phyloP scores from a whole-genome alignment of 495 filamentous ascomycete species.

The Glonium stellatum region DNA sequence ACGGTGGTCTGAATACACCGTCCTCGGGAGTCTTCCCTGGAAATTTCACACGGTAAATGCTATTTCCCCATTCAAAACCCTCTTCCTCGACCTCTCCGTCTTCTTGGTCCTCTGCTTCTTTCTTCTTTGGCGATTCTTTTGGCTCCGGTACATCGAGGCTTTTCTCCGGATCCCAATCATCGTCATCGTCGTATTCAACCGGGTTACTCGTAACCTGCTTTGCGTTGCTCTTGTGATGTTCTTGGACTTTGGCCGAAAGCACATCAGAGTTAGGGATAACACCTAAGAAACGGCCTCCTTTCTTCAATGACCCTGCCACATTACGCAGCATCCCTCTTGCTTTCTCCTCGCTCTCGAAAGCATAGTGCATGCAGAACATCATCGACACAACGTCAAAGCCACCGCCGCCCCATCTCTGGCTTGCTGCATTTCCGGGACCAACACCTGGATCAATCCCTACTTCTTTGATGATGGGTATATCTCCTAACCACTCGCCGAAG shows the following conservation, averaged over 20 bases:
- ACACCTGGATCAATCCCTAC: constrained; percentile 73
- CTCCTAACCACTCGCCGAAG: constrained; percentile 71
- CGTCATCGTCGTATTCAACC: constrained; percentile 19
- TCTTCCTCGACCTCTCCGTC: constrained; percentile 49
- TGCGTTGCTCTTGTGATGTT: constrained; percentile 29
- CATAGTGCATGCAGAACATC: constrained; percentile 99
- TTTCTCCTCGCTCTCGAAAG: constrained; percentile 83
- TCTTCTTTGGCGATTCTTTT: constrained; percentile 11
- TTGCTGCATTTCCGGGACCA: constrained; percentile 50
- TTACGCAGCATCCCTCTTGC: constrained; percentile 88
- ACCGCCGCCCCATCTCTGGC: constrained; percentile 57
- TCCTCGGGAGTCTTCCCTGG: constrained; percentile 71
- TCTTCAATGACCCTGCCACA: constrained; percentile 80
- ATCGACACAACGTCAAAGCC: constrained; percentile 95
- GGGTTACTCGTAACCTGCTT: constrained; percentile 4
- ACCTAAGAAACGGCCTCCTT: constrained; percentile 88
- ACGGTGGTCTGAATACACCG: constrained; percentile 83
- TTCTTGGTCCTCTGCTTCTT: constrained; percentile 31
- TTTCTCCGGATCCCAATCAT: constrained; percentile 37
- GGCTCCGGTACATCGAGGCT: constrained; percentile 21
- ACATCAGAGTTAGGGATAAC: constrained; percentile 91
- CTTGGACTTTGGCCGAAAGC: constrained; percentile 57
- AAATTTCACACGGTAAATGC: constrained; percentile 83
- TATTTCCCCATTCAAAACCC: constrained; percentile 80
- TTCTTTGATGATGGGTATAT: constrained; percentile 67